phyloP scores from a whole-genome alignment of 2,329 filamentous ascomycete genomes.

The Hypoxylon sp. region DNA sequence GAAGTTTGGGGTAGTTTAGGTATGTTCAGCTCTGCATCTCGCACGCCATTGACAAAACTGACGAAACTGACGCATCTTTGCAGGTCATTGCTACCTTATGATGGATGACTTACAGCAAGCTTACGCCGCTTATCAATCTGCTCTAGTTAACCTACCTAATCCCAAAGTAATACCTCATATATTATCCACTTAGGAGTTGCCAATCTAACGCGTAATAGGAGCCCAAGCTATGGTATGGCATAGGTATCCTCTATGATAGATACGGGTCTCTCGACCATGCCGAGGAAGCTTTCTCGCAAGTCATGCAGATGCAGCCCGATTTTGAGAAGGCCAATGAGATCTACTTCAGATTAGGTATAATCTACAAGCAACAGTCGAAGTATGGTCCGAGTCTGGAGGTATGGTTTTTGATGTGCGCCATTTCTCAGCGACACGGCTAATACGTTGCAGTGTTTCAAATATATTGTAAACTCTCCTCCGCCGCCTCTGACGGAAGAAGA shows the following conservation, averaged over 20 bases:
- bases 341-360: constrained; percentile 98
- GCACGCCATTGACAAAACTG: constrained; percentile 34
- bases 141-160: constrained; percentile 90
- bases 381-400: constrained; percentile 93
- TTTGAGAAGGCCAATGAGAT: constrained; percentile 99
- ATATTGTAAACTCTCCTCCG: constrained; percentile 94
- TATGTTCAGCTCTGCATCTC: constrained; percentile 60
- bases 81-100: constrained; percentile 98
- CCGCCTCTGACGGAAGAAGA: constrained; percentile 95
- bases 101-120: constrained; percentile 98
- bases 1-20: constrained; percentile 97
- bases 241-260: constrained; percentile 95
- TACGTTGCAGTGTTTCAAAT: constrained; percentile 87
- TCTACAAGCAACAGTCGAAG: constrained; percentile 98
- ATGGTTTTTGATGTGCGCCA: constrained; percentile 52
- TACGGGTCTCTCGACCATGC: constrained; percentile 98
- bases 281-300: constrained; percentile 97
- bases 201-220: constrained; percentile 70
- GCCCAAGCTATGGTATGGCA: constrained; percentile 98
- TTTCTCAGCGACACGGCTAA: constrained; percentile 48
- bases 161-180: constrained; percentile 77
- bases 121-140: constrained; percentile 96
- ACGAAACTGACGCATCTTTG: constrained; percentile 46
- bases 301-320: constrained; percentile 98
- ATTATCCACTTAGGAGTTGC: constrained; percentile 1